Conservation (phyloP, 306 rosid genomes). For the Cucumis sativus region Cucumber_9930_V3 NC_026657.2:30805001-30805500, state of each 20-base stretch:
- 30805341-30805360: not conserved
- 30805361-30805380: not conserved
- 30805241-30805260: slow-evolving; percentile 92
- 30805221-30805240: slow-evolving; percentile 91
- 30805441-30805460: not conserved
- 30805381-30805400: not conserved
- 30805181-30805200: not conserved
- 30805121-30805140: not conserved
- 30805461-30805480: not conserved
- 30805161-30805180: too few species aligned
- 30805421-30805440: not conserved
- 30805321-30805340: not conserved
- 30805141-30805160: not conserved
- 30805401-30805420: not conserved
- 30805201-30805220: slow-evolving; percentile 52
- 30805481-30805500: not conserved
- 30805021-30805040: not conserved
- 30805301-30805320: slow-evolving; percentile 35
- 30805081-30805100: not conserved
- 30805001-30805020: not conserved
- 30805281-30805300: slow-evolving; percentile 95
- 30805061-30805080: not conserved
- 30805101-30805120: not conserved
- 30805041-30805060: not conserved
- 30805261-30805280: slow-evolving; percentile 94